Conservation (phyloP, 2,329 filamentous ascomycete species). For the Diplodia scrobiculata region DNA sequence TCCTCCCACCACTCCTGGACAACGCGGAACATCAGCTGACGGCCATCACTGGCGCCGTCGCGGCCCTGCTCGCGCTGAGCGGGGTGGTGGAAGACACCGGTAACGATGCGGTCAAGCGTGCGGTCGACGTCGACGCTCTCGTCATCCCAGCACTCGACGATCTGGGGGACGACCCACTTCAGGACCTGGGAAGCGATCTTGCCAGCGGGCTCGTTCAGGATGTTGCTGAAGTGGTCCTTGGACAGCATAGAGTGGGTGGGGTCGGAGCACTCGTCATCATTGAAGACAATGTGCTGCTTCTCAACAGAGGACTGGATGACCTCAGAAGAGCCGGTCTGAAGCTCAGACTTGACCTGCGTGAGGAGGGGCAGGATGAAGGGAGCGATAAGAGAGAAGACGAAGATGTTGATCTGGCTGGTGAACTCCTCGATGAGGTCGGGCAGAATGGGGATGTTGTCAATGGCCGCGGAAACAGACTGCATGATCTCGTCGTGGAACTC, state of each 20-base stretch:
- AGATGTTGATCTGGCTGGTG: slow-evolving; percentile 82
- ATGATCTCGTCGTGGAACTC: slow-evolving; percentile 89
- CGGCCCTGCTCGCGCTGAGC: slow-evolving; percentile 70
- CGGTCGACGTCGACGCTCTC: slow-evolving; percentile 68
- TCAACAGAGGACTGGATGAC: slow-evolving; percentile 82
- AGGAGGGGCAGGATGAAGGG: slow-evolving; percentile 87
- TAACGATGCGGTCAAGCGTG: slow-evolving; percentile 73
- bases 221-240: slow-evolving; percentile 91
- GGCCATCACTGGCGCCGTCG: slow-evolving; percentile 72
- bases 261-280: slow-evolving; percentile 73
- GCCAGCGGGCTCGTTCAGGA: slow-evolving; percentile 85
- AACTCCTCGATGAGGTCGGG: slow-evolving; percentile 83
- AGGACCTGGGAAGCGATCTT: slow-evolving; percentile 77
- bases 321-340: slow-evolving; percentile 80
- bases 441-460: slow-evolving; percentile 82
- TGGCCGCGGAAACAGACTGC: slow-evolving; percentile 72
- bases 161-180: slow-evolving; percentile 82
- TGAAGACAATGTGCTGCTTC: slow-evolving; percentile 84
- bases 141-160: slow-evolving; percentile 86
- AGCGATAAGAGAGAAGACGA: slow-evolving; percentile 88
- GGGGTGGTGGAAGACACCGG: slow-evolving; percentile 85
- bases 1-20: slow-evolving; percentile 81
- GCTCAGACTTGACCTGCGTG: slow-evolving; percentile 80
- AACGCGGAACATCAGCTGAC: slow-evolving; percentile 73
- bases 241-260: slow-evolving; percentile 95